Evolutionary conservation across 2,329 filamentous ascomycete species (phyloP), one percentile per base, ranked within the genome.

Genomic region (Hypoxylon sp.): DNA sequence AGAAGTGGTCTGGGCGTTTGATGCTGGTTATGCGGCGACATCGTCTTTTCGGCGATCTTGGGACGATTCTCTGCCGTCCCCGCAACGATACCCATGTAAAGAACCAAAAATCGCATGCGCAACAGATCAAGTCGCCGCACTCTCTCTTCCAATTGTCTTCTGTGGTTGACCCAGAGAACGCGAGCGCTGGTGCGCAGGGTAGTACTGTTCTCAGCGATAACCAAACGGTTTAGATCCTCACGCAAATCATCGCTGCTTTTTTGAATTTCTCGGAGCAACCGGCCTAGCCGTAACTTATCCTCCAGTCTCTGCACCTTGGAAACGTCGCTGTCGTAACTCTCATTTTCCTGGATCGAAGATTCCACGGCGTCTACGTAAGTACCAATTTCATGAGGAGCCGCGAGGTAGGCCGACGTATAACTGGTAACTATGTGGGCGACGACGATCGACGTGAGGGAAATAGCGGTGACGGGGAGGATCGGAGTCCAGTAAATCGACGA

Each of bases 21-120:
- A 53, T 63, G 45, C 46, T 51, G 34, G 19, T 49, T 45, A 49
- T 62, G 12, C 30, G 46, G 30, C 26, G 30, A 43, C 17, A 48
- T 57, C 13, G 59, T 42, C 55, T 49, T 63, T 46, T 64, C 64
- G 29, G 55, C 51, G 35, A 71, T 65, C 51, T 71, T 75, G 42
- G 70, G 69, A 25, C 60, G 60, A 15, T 68, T 62, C 34, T 59
- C 62, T 11, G 67, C 67, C 32, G 66, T 67, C 7, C 72, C 68
- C 8, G 78, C 73, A 43, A 86, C 75, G 53, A 84, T 77, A 57
- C 82, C 80, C 80, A 87, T 81, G 67, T 84, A 85, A 26, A 84
- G 75, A 25, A 86, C 81, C 21, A 87, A 70, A 64, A 87, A 86
- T 54, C 83, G 78, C 81, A 84, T 85, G 65, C 83, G 77, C 64